Evolutionary conservation across 2,329 filamentous ascomycete species (phyloP).

Genomic region (Tolypocladium nubicola): DNA sequence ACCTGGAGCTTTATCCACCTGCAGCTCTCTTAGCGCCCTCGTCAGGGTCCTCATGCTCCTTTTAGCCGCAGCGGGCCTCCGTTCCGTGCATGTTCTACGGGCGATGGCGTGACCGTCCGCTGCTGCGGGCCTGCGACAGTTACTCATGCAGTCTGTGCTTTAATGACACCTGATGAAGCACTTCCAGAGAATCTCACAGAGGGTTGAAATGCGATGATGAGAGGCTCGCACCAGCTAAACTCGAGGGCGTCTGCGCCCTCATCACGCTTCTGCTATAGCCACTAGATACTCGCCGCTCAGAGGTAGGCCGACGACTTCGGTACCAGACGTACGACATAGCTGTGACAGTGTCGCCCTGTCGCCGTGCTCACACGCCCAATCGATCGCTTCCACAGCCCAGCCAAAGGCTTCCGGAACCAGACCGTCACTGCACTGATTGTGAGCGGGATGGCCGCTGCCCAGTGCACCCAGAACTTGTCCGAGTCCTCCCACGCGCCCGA

Average conservation of each 20-base stretch:
- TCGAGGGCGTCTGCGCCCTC: too few species aligned
- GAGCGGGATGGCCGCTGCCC: conserved; percentile 19
- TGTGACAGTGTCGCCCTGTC: too few species aligned
- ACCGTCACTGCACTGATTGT: conserved; percentile 10
- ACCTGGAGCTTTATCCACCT: neutral
- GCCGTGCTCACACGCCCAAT: neutral
- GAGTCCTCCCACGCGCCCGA: conserved; percentile 17
- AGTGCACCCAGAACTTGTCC: conserved; percentile 24
- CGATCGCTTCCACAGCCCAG: neutral
- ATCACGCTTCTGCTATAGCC: too few species aligned
- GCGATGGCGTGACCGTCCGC: neutral
- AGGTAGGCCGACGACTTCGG: too few species aligned
- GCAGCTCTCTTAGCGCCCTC: neutral
- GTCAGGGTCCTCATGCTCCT: neutral
- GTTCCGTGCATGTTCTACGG: neutral
- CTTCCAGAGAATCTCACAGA: too few species aligned
- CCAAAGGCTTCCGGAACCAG: conserved; percentile 8
- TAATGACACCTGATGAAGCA: too few species aligned
- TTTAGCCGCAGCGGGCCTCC: too few species aligned
- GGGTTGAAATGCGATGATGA: too few species aligned
- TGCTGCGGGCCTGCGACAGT: neutral
- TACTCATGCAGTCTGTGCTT: too few species aligned
- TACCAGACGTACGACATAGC: too few species aligned
- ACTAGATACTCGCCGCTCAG: too few species aligned
- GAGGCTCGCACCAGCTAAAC: too few species aligned